Conservation (phyloP, 148 eudicot species). For the Hydrangea macrophylla region DNA sequence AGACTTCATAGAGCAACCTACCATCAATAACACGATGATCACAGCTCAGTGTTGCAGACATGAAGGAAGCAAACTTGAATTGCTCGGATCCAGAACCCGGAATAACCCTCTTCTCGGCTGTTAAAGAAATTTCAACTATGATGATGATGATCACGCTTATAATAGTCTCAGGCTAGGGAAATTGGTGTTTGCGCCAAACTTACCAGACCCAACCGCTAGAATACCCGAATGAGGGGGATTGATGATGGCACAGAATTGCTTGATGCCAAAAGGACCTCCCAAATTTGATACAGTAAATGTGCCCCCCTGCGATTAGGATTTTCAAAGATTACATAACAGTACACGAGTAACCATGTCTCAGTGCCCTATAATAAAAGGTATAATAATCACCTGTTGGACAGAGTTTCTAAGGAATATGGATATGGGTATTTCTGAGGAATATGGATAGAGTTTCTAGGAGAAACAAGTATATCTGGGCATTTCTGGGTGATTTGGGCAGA, state of each 20-base stretch:
- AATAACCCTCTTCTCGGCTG: constrained; percentile 91
- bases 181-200: constrained; percentile 7
- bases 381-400: constrained; percentile 59
- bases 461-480: too few species aligned
- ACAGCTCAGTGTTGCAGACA: constrained; percentile 88
- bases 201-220: constrained; percentile 92
- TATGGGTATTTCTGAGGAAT: too few species aligned
- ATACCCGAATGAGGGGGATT: constrained; percentile 98
- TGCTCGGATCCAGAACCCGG: constrained; percentile 62
- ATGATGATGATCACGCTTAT: background rate
- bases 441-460: too few species aligned
- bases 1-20: constrained; percentile 23
- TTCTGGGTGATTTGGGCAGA: too few species aligned
- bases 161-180: background rate
- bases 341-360: background rate
- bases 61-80: constrained; percentile 70
- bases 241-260: constrained; percentile 93
- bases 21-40: constrained; percentile 98
- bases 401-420: too few species aligned
- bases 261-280: constrained; percentile 97
- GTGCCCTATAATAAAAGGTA: background rate
- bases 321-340: background rate
- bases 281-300: constrained; percentile 91
- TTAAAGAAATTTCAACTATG: constrained; percentile 13
- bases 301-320: constrained; percentile 53